Base-by-base conservation (phyloP, 2,329 filamentous ascomycete species). In the Penicillium sp. region DNA sequence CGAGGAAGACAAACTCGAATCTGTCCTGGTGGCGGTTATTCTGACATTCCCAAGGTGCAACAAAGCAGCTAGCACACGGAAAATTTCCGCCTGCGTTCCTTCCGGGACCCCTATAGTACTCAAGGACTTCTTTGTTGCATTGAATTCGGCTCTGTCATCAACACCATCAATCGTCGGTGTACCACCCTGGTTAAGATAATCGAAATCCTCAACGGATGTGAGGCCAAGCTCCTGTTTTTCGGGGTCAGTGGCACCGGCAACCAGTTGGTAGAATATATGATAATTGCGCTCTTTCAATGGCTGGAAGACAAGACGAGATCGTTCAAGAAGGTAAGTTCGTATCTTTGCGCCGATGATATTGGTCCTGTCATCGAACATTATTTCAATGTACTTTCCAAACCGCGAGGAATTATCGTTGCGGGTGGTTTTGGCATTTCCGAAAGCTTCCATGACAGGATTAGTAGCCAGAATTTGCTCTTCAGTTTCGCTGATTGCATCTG, bases 341-440 rank as follows among this genome's bases (percentile, higher is more conserved):
- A 98, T 98, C 75, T 94, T 94, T 49, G 93, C 93, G 60, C 93
- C 93, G 65, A 97, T 96, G 63, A 98, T 98, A 68, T 94, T 93
- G 55, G 88, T 95, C 64, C 85, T 81, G 56, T 88, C 82, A 73
- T 97, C 90, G 70, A 98, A 98, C 88, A 97, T 91, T 68, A 98
- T 98, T 75, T 98, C 93, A 62, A 98, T 97, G 71, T 98, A 98
- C 77, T 98, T 98, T 69, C 93, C 93, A 72, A 98, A 98, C 64
- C 93, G 83, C 35, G 93, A 98, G 40, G 93, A 98, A 74, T 98
- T 98, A 74, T 98, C 93, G 74, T 98, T 98, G 69, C 93, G 81
- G 9, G 93, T 98, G n/a, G 93, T 98, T 75, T 98, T 98, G 48
- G 93, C 93, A 75, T 98, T 98, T 68, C 93, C 93, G 66, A 98